A percentile compares a stretch with the other conserved stretches of the same genome.
These are phyloP conservation scores for Rosellinia necatrix DNA, from an alignment of 2,329 filamentous ascomycete species.

Conservation along the genomic window DNA sequence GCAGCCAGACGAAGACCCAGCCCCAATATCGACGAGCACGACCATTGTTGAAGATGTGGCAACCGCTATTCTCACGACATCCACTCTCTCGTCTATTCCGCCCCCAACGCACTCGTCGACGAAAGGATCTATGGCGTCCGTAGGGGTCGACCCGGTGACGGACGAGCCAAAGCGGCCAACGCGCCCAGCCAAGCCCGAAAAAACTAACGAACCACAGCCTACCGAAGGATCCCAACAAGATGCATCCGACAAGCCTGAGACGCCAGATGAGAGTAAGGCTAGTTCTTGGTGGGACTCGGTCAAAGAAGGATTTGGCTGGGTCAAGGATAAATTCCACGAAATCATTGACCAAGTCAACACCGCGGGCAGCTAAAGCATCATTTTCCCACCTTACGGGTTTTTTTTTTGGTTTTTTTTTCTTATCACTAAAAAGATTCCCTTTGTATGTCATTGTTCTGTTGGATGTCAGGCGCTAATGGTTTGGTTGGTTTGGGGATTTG, in stretches of 20 bases:
- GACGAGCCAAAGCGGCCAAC: slow-evolving; percentile 10
- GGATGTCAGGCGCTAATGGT: slow-evolving; percentile 11
- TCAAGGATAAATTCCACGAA: slow-evolving; percentile 33
- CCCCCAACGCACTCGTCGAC: too few species aligned
- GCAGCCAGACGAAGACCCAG: slow-evolving; percentile 35
- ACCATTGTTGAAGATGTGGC: slow-evolving; percentile 19
- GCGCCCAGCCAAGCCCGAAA: slow-evolving; percentile 11
- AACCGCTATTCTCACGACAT: slow-evolving; percentile 29
- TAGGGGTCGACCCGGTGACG: slow-evolving; percentile 8
- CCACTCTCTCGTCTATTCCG: slow-evolving; percentile 19
- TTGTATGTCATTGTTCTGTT: too few species aligned
- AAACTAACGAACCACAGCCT: not conserved
- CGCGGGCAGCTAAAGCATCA: slow-evolving; percentile 7
- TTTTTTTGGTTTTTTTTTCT: slow-evolving; percentile 1
- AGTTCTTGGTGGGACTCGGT: slow-evolving; percentile 33
- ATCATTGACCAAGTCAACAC: slow-evolving; percentile 30
- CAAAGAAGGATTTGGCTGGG: slow-evolving; percentile 32
- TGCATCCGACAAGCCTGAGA: not conserved
- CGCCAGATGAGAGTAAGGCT: slow-evolving; percentile 15
- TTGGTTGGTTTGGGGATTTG: not conserved
- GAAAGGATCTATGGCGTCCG: slow-evolving; percentile 8
- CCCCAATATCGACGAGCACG: slow-evolving; percentile 23
- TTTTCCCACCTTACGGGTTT: not conserved
- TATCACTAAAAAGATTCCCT: too few species aligned
- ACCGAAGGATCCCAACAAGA: slow-evolving; percentile 3